A percentile compares a stretch with the other conserved stretches of the same genome.
Conservation (phyloP, 441 rosid species). For the Capsella rubella region DNA sequence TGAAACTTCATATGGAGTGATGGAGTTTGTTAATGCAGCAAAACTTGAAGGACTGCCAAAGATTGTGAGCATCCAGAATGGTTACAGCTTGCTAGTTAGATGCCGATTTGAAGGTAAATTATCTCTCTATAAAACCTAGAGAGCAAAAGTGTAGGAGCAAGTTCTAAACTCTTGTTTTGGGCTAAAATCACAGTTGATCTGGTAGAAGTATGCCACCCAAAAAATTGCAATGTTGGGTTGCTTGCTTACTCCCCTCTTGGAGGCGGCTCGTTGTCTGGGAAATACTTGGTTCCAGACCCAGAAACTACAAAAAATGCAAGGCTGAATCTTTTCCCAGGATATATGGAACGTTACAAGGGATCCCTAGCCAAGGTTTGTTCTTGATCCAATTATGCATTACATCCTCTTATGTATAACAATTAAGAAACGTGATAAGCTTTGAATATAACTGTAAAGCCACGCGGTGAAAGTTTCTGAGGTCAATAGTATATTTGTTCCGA, state of each 20-base stretch:
- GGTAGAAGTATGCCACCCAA: constrained; percentile 93
- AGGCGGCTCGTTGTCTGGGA: constrained; percentile 78
- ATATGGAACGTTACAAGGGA: constrained; percentile 84
- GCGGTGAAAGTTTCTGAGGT: neutral
- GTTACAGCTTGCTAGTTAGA: constrained; percentile 79
- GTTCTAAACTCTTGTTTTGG: constrained; percentile 17
- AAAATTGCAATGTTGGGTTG: constrained; percentile 80
- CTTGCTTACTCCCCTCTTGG: constrained; percentile 89
- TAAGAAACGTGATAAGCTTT: neutral
- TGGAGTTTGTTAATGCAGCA: constrained; percentile 92
- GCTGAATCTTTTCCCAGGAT: constrained; percentile 82
- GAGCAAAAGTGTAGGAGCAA: neutral
- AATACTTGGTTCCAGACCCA: constrained; percentile 64
- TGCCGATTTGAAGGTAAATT: constrained; percentile 70
- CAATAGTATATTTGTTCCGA: neutral
- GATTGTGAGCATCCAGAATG: constrained; percentile 90
- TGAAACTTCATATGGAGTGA: constrained; percentile 92
- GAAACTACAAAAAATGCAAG: constrained; percentile 81
- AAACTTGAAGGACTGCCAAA: constrained; percentile 84
- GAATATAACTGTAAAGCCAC: neutral
- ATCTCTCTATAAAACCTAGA: constrained; percentile 12
- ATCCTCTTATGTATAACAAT: neutral
- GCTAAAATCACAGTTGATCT: constrained; percentile 68
- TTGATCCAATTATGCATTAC: constrained; percentile 13
- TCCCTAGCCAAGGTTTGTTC: constrained; percentile 72